Evolutionary conservation across 208 protist genomes (phyloP).

Genomic region (Wallacemonas sp.): DNA sequence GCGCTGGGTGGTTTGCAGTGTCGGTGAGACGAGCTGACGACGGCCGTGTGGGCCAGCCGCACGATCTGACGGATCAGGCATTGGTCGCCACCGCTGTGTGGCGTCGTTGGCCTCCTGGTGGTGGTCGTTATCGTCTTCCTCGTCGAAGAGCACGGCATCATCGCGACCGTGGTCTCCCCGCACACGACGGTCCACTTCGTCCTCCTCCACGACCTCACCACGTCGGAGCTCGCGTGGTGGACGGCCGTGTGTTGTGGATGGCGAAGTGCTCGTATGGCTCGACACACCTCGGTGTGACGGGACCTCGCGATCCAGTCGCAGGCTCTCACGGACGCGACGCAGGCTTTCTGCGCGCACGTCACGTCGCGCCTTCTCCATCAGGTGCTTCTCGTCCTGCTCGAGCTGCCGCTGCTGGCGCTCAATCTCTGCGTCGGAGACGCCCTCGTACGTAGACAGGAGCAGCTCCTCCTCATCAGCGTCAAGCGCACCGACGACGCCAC

Average conservation of each 20-base stretch:
- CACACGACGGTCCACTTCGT: not conserved
- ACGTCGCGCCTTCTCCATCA: conserved; percentile 53
- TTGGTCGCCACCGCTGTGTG: too few species aligned
- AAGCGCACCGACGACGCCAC: not conserved
- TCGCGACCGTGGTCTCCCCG: not conserved
- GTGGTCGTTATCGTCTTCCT: conserved; percentile 3
- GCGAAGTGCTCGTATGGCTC: not conserved
- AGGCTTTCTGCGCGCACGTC: conserved; percentile 63
- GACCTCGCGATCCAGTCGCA: conserved; percentile 18
- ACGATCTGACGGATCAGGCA: too few species aligned
- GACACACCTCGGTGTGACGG: not conserved
- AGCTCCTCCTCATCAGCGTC: conserved; percentile 7
- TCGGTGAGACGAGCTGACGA: too few species aligned
- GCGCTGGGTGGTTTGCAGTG: too few species aligned
- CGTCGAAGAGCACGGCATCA: not conserved
- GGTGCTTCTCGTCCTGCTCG: conserved; percentile 62
- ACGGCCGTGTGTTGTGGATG: conserved; percentile 1
- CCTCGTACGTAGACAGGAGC: conserved; percentile 22
- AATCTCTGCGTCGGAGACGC: conserved; percentile 47
- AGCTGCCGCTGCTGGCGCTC: conserved; percentile 55
- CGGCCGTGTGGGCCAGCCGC: too few species aligned
- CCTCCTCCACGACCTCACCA: conserved; percentile 8
- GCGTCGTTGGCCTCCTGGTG: too few species aligned
- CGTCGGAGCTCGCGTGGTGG: not conserved
- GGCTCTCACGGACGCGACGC: conserved; percentile 61